phyloP scores from a whole-genome alignment of 371 early-diverging fungal genomes.

The Synchytrium microbalum region DNA sequence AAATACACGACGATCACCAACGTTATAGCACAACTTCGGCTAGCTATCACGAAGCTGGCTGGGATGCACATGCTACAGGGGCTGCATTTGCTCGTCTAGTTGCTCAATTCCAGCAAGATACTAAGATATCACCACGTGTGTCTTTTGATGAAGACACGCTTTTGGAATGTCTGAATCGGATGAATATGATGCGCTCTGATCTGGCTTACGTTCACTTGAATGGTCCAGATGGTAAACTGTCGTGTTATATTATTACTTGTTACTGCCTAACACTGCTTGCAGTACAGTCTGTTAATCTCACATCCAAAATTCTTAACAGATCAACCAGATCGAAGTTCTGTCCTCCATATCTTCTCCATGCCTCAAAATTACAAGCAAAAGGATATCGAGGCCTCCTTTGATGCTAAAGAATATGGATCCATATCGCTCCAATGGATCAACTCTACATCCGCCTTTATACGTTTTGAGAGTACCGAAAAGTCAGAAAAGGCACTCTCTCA shows the following conservation, averaged over 20 bases:
- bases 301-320: not conserved
- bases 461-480: not conserved
- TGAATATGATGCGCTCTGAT: conserved; percentile 30
- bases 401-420: not conserved
- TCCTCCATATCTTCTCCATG: not conserved
- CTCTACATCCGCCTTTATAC: not conserved
- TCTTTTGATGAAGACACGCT: not conserved
- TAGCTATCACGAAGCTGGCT: conserved; percentile 79
- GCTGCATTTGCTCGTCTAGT: conserved; percentile 45
- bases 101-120: conserved; percentile 5
- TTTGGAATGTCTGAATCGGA: conserved; percentile 15
- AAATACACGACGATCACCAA: conserved; percentile 18
- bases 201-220: conserved; percentile 21
- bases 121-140: not conserved
- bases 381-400: not conserved
- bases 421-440: not conserved
- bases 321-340: not conserved
- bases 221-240: conserved; percentile 26
- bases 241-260: not conserved
- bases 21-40: conserved; percentile 13
- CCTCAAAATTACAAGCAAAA: not conserved
- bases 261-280: not conserved
- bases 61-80: conserved; percentile 83
- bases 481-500: not conserved
- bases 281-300: not conserved